Evolutionary conservation across 2,329 filamentous ascomycete species (phyloP), one percentile per base, ranked within the genome.

Genomic region (Cladophialophora psammophila): DNA sequence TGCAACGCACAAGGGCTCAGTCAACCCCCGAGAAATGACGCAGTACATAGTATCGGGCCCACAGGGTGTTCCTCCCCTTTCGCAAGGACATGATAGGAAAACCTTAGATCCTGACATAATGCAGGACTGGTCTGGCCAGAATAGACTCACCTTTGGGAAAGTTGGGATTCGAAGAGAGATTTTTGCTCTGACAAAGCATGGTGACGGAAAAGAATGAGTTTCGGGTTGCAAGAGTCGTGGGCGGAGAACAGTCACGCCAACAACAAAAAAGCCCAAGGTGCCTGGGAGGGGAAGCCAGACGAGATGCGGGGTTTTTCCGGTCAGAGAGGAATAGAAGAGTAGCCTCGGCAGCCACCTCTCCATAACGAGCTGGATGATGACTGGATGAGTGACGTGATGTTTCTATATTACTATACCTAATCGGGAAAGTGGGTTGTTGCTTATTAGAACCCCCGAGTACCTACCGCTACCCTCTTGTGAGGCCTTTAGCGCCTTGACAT

Each of bases 1-100:
- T 31, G 10, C 18, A 26, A 31, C 26, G 20, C 8, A 31, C 20
- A 31, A 31, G 45, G 18, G 4, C 45, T 5, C 20, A 5, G 45
- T 50, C 45, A 50, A 50, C 45, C 42, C 45, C 45, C 13, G n/a
- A 50, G 20, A 10, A n/a, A 50, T 50, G 45, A 50, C 45, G 45
- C 45, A 50, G 18, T 5, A 12, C 45, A 20, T 20, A 50, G 18
- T 5, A 12, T 26, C 40, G 20, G 20, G 45, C 12, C 18, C 26
- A 50, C 20, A 50, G 13, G 20, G 20, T 7, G 18, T 10, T 4
- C 45, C 45, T 50, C 18, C 45, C 45, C 20, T 5, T 50, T 26
- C 13, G 20, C 18, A 31, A 26, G 3, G 45, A 5, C 18, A 50
- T 3, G 20, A 31, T 10, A 12, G 9, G 26, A 20, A 50, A 13